These are phyloP conservation scores for Cymbopogon flexuosus DNA, from an alignment of 202 grass and related monocot species.

Conservation along the genomic window DNA sequence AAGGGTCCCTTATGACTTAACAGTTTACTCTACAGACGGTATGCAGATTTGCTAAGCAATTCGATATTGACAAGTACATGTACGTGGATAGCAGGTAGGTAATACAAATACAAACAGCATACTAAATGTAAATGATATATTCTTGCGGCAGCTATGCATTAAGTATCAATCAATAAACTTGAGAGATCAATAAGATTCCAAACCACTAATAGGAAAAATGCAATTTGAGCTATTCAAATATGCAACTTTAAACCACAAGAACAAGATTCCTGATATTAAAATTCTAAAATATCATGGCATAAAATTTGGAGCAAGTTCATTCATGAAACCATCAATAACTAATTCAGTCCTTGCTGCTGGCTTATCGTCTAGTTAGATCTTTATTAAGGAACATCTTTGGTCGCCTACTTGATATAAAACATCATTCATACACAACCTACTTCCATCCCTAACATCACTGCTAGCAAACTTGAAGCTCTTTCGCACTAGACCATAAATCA, in stretches of 20 bases:
- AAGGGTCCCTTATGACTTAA: slow-evolving; percentile 1
- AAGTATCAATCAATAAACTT: neutral
- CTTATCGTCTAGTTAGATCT: slow-evolving; percentile 4
- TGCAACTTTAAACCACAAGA: neutral
- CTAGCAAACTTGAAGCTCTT: neutral
- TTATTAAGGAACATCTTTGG: neutral
- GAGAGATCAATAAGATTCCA: neutral
- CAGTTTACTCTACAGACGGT: neutral
- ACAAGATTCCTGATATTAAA: neutral
- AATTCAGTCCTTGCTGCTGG: neutral
- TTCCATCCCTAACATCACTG: neutral
- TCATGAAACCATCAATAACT: neutral
- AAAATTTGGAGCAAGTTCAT: neutral
- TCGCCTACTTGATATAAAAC: neutral
- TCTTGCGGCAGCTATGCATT: neutral
- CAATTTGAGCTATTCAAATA: neutral
- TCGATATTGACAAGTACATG: neutral
- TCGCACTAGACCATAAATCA: neutral
- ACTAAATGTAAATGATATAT: neutral
- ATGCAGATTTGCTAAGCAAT: neutral
- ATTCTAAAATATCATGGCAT: neutral
- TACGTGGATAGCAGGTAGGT: neutral
- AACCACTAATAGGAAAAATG: neutral
- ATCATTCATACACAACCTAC: neutral
- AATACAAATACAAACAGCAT: neutral